Conservation (phyloP, 2,329 filamentous ascomycete species). For the Phyllosticta citriasiana region DNA sequence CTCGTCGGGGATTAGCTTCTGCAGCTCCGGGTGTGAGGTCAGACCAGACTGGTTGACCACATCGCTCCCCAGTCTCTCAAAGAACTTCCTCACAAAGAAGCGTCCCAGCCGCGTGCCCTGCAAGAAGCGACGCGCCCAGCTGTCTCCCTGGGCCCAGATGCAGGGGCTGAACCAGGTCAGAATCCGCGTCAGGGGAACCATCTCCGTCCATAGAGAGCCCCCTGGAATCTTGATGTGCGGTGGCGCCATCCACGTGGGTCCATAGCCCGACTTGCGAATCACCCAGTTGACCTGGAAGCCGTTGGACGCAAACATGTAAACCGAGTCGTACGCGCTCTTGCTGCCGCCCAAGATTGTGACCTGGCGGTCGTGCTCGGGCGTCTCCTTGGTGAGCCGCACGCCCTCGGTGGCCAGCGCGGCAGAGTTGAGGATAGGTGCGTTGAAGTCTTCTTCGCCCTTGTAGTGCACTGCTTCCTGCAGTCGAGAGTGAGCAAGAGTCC, state of each 20-base stretch:
- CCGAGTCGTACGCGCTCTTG: conserved; percentile 55
- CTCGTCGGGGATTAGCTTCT: conserved; percentile 31
- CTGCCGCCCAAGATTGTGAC: conserved; percentile 49
- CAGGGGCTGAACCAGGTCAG: conserved; percentile 68
- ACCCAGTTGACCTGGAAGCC: conserved; percentile 41
- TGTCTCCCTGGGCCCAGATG: conserved; percentile 57
- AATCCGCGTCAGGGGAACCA: conserved; percentile 55
- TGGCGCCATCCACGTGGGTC: conserved; percentile 50
- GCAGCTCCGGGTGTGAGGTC: conserved; percentile 30
- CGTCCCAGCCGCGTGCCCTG: conserved; percentile 50
- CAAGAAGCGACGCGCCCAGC: conserved; percentile 47
- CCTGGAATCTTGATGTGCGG: conserved; percentile 38
- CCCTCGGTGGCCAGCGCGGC: conserved; percentile 30
- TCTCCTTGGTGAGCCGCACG: conserved; percentile 30
- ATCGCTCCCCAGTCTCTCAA: conserved; percentile 47
- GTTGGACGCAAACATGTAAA: conserved; percentile 45
- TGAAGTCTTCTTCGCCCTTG: conserved; percentile 39
- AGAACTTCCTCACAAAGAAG: conserved; percentile 45
- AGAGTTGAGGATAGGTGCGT: conserved; percentile 44
- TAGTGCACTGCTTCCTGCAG: not conserved
- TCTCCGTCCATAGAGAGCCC: conserved; percentile 52
- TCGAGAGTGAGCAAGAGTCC: conserved; percentile 39
- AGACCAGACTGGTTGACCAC: conserved; percentile 38
- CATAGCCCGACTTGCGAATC: conserved; percentile 46
- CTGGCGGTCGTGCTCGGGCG: conserved; percentile 14